phyloP scores from a whole-genome alignment of 805 yeast genomes.

The Saturnispora serradocipensis region DNA sequence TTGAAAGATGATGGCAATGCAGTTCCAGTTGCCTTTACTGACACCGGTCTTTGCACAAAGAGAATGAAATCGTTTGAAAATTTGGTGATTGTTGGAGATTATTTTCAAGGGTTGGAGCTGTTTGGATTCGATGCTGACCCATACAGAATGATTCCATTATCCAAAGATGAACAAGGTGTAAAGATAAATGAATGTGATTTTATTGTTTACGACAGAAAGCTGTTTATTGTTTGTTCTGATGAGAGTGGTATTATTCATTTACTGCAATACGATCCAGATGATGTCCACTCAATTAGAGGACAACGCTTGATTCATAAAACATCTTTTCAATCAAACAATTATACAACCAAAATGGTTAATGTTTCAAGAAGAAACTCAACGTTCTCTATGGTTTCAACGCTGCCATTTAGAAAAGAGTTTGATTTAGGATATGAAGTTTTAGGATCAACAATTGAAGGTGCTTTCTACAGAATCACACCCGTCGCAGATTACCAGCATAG shows the following conservation, averaged over 20 bases:
- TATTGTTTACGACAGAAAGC: slow-evolving; percentile 57
- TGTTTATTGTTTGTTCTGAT: slow-evolving; percentile 63
- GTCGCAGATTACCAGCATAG: slow-evolving; percentile 68
- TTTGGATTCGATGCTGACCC: slow-evolving; percentile 95
- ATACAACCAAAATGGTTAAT: slow-evolving; percentile 45
- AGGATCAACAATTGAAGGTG: slow-evolving; percentile 75
- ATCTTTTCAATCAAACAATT: slow-evolving; percentile 58
- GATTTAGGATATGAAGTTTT: slow-evolving; percentile 44
- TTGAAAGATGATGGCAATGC: slow-evolving; percentile 67
- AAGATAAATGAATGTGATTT: slow-evolving; percentile 72
- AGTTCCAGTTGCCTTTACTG: slow-evolving; percentile 89
- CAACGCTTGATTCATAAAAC: slow-evolving; percentile 61
- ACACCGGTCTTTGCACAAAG: slow-evolving; percentile 68
- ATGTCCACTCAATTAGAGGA: slow-evolving; percentile 73
- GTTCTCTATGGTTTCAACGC: slow-evolving; percentile 24
- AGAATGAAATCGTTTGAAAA: slow-evolving; percentile 81
- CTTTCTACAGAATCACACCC: slow-evolving; percentile 65
- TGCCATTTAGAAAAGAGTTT: slow-evolving; percentile 23
- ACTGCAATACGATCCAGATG: slow-evolving; percentile 86
- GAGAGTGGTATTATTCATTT: slow-evolving; percentile 57
- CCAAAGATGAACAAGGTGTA: slow-evolving; percentile 58
- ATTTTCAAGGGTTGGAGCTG: slow-evolving; percentile 65
- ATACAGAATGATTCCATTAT: slow-evolving; percentile 68
- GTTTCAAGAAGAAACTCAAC: slow-evolving; percentile 30
- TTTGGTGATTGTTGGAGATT: slow-evolving; percentile 72